These are phyloP conservation scores for Pythium biforme DNA, from an alignment of 352 stramenopile genomes.

Conservation along the genomic window DNA sequence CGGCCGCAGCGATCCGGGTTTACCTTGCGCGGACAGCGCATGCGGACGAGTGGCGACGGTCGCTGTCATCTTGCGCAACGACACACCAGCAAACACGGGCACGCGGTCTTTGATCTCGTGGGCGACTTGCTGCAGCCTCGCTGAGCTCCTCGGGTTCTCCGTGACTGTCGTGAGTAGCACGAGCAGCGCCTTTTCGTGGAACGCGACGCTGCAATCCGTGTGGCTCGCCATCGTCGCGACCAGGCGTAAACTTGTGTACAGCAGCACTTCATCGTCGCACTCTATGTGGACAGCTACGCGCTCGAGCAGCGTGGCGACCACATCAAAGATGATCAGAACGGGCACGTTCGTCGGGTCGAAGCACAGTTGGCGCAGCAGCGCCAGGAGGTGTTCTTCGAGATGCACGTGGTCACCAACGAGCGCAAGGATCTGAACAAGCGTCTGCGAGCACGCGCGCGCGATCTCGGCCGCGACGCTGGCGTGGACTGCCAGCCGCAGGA, in stretches of 20 bases:
- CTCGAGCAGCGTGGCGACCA: constrained; percentile 34
- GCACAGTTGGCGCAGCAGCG: constrained; percentile 34
- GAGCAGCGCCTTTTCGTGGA: constrained; percentile 10
- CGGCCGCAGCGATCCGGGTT: neutral
- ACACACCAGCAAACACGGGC: neutral
- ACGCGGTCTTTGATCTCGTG: constrained; percentile 14
- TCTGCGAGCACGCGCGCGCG: constrained; percentile 25
- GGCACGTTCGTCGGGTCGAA: constrained; percentile 30
- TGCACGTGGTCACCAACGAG: constrained; percentile 18
- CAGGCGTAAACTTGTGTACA: constrained; percentile 35
- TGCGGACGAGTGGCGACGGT: neutral
- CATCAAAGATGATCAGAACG: constrained; percentile 40
- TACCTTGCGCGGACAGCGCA: neutral
- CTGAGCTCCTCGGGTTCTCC: constrained; percentile 9
- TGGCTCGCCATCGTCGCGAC: constrained; percentile 25
- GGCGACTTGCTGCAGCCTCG: constrained; percentile 13
- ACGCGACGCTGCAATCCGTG: constrained; percentile 5
- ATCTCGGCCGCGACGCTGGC: constrained; percentile 26
- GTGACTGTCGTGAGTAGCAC: constrained; percentile 7
- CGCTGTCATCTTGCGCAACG: neutral
- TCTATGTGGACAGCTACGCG: constrained; percentile 30
- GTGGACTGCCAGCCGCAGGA: constrained; percentile 35
- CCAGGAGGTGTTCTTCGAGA: constrained; percentile 35
- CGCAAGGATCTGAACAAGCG: constrained; percentile 32
- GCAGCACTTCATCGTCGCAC: constrained; percentile 27